A percentile compares a stretch with the other conserved stretches of the same genome.
These are phyloP conservation scores for Myxozyma lipomycoides DNA, from an alignment of 805 yeast genomes.

Conservation along the genomic window DNA sequence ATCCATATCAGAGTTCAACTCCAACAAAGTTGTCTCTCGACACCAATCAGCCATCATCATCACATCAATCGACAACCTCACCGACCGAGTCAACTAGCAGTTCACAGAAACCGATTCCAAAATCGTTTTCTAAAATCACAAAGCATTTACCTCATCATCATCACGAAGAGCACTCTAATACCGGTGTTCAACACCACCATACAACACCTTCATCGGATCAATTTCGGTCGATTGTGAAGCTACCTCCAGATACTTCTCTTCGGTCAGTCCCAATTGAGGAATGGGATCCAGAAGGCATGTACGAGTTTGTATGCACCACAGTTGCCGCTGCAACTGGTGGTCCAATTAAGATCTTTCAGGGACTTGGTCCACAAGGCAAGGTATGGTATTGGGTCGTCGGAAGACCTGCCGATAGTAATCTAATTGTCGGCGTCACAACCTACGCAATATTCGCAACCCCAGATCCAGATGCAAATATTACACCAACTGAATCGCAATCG, in stretches of 20 bases:
- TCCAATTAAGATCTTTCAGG: slow-evolving; percentile 17
- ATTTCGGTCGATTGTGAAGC: slow-evolving; percentile 4
- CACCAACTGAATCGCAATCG: no score
- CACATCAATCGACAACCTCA: neutral
- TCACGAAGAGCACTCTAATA: neutral
- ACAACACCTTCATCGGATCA: slow-evolving; percentile 8
- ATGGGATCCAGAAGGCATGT: slow-evolving; percentile 21
- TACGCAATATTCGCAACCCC: slow-evolving; percentile 5
- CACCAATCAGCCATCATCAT: neutral
- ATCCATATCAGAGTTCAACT: neutral
- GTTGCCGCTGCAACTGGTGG: slow-evolving; percentile 23
- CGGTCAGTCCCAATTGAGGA: slow-evolving; percentile 14
- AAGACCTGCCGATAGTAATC: slow-evolving; percentile 8
- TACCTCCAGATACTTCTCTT: slow-evolving; percentile 13
- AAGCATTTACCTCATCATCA: slow-evolving; percentile 9
- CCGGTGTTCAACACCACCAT: neutral
- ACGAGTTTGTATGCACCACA: slow-evolving; percentile 8
- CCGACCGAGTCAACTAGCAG: neutral
- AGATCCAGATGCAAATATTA: no score
- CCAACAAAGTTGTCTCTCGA: neutral
- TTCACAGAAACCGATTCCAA: neutral
- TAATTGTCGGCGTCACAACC: slow-evolving; percentile 17
- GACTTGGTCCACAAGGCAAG: slow-evolving; percentile 6
- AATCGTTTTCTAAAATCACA: neutral
- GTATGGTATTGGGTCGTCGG: slow-evolving; percentile 25